Evolutionary conservation across 164 flowering plant species (phyloP).

Genomic region (Hamamelis virginiana): DNA sequence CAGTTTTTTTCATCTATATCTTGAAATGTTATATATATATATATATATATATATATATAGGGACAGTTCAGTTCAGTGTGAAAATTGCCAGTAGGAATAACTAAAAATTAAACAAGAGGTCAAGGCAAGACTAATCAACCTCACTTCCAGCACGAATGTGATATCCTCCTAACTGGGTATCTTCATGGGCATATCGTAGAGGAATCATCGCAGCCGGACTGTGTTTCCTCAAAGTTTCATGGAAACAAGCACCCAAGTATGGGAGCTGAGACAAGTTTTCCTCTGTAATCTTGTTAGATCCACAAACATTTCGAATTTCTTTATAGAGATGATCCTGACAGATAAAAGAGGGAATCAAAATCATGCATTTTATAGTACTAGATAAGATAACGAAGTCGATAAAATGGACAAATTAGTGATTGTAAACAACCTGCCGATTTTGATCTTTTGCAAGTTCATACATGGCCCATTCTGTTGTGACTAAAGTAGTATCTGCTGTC

Average conservation of each 20-base stretch:
- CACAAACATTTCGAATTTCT: constrained; percentile 66
- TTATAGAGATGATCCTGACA: constrained; percentile 52
- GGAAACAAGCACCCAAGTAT: constrained; percentile 70
- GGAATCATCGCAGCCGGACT: constrained; percentile 84
- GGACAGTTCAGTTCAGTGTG: no score
- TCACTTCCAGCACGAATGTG: constrained; percentile 75
- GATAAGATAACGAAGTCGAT: neutral
- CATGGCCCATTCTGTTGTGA: constrained; percentile 92
- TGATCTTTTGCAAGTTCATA: constrained; percentile 75
- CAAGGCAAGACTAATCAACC: constrained; percentile 31
- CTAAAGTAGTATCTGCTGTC: constrained; percentile 76
- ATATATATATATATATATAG: no score
- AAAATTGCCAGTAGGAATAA: no score
- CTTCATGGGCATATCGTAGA: constrained; percentile 74
- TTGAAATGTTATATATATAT: no score
- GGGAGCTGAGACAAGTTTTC: constrained; percentile 67
- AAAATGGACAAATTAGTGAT: neutral
- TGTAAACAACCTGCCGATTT: constrained; percentile 50
- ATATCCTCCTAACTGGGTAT: constrained; percentile 82
- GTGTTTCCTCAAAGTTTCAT: constrained; percentile 83
- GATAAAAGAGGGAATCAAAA: neutral
- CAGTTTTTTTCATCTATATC: no score
- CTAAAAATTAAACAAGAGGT: no score
- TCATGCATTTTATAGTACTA: neutral
- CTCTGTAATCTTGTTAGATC: constrained; percentile 55